phyloP scores from a whole-genome alignment of 2,329 filamentous ascomycete genomes.

The Fusarium sp. region DNA sequence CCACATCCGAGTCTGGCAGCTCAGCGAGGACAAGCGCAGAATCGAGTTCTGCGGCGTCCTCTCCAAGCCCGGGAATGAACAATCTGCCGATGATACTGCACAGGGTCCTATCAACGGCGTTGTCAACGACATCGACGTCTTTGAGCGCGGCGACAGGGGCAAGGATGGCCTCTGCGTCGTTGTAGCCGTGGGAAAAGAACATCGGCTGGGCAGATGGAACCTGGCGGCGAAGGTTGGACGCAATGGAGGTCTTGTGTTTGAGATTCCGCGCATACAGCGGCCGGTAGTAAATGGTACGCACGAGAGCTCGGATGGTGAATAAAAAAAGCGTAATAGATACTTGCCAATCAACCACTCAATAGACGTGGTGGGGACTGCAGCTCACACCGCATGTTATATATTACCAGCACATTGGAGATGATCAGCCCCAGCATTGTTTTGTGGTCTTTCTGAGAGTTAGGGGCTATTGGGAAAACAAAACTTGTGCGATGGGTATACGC shows the following conservation, averaged over 20 bases:
- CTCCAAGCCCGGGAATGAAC: constrained; percentile 51
- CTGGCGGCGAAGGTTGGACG: constrained; percentile 65
- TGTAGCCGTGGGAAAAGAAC: constrained; percentile 86
- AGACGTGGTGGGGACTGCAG: constrained; percentile 34
- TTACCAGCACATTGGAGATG: constrained; percentile 22
- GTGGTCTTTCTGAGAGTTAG: constrained; percentile 22
- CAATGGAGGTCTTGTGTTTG: constrained; percentile 89
- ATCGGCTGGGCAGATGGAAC: constrained; percentile 85
- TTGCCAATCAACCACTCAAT: constrained; percentile 35
- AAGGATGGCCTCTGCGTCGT: constrained; percentile 83
- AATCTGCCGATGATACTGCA: constrained; percentile 44
- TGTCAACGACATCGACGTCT: constrained; percentile 87
- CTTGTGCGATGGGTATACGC: constrained; percentile 28
- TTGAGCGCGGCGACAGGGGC: constrained; percentile 82
- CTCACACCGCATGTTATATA: constrained; percentile 25
- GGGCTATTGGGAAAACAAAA: constrained; percentile 18
- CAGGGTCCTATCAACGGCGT: constrained; percentile 70
- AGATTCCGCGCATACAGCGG: constrained; percentile 67
- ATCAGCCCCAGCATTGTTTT: constrained; percentile 4
- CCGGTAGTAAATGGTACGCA: constrained; percentile 48
- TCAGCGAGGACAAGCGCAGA: constrained; percentile 82
- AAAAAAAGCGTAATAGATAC: constrained; percentile 41
- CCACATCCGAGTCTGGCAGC: constrained; percentile 82
- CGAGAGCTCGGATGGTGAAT: constrained; percentile 38
- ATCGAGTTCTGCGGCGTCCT: constrained; percentile 78